phyloP scores from a whole-genome alignment of 441 rosid genomes.

The Pelargonium australe region DNA sequence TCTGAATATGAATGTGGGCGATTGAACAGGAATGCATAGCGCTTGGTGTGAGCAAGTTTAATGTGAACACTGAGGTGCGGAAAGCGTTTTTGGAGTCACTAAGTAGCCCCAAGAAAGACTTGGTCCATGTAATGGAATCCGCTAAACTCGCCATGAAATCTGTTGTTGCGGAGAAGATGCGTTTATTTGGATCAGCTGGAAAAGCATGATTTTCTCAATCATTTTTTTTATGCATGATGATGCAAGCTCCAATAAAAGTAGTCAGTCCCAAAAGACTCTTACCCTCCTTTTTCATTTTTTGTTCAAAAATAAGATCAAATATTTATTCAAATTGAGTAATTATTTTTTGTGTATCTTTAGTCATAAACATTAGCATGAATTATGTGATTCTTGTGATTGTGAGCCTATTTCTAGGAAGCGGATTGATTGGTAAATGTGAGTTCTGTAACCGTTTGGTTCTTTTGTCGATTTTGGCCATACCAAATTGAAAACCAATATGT shows the following conservation, averaged over 20 bases:
- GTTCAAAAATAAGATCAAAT: too few species aligned
- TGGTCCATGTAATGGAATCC: conserved; percentile 66
- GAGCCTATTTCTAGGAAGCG: too few species aligned
- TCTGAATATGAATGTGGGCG: not conserved
- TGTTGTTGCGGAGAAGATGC: conserved; percentile 78
- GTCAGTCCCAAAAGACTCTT: too few species aligned
- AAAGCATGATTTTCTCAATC: conserved; percentile 42
- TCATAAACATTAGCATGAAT: too few species aligned
- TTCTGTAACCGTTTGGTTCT: too few species aligned
- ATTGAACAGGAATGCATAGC: conserved; percentile 59
- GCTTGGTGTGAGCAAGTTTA: conserved; percentile 79
- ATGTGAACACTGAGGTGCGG: conserved; percentile 82
- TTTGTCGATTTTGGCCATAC: too few species aligned
- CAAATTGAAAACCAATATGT: too few species aligned
- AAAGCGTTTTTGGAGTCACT: conserved; percentile 74
- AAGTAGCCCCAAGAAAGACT: conserved; percentile 45
- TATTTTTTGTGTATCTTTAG: too few species aligned
- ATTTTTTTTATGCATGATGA: not conserved
- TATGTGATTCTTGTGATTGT: too few species aligned
- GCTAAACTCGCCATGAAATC: conserved; percentile 81
- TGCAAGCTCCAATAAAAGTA: not conserved
- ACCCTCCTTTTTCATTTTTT: too few species aligned
- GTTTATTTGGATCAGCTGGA: conserved; percentile 80
- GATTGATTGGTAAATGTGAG: too few species aligned
- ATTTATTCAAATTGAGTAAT: too few species aligned